Base-by-base conservation (phyloP, 2,329 filamentous ascomycete species). In the Stagonosporopsis cucurbitacearum region DNA sequence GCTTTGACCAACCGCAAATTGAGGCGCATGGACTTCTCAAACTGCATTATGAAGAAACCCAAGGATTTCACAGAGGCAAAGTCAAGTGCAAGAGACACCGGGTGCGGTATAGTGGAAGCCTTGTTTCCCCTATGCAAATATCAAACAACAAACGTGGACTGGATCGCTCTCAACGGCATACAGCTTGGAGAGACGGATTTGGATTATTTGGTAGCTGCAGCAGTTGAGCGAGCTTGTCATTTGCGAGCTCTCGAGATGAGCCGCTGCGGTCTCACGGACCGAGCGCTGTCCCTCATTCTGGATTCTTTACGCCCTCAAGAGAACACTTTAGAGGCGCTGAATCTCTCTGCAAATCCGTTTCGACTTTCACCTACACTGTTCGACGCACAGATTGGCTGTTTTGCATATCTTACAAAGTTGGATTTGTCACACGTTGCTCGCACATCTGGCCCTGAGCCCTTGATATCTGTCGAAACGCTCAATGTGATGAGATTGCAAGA, bases 131-230 rank as follows among this genome's bases (percentile, higher is more conserved):
- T 90, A 6, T 89, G 86, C 73, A 85, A 85, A 59, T 82, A 84
- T 58, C 84, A 88, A 63, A 80, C 86, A 22, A 90, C 88, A 0
- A 88, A 86, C 64, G 84, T 90, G 17, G 86, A 89, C 68, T 91
- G 88, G 88, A 83, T 91, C 49, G 81, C 84, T 20, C 74, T 91
- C 55, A 90, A 86, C 57, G 86, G 86, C 12, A 88, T 90, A 58
- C 82, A 84, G 57, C 81, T 91, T n/a, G 87, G 86, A 36, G 88
- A 91, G 50, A 85, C 86, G 0, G 88, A 91, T 72, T 76, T 90
- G 49, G 88, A 90, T 59, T 84, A 84, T 62, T 66, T 88, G 41
- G 85, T 89, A 40, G 86, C 87, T 60, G 86, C 87, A n/a, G 85
- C 87, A 9, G 86, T 87, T 1, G 86, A 89, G 57, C 80, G 82